These are phyloP conservation scores for Macroventuria anomochaeta DNA, from an alignment of 2,329 filamentous ascomycete genomes.

Conservation along the genomic window DNA sequence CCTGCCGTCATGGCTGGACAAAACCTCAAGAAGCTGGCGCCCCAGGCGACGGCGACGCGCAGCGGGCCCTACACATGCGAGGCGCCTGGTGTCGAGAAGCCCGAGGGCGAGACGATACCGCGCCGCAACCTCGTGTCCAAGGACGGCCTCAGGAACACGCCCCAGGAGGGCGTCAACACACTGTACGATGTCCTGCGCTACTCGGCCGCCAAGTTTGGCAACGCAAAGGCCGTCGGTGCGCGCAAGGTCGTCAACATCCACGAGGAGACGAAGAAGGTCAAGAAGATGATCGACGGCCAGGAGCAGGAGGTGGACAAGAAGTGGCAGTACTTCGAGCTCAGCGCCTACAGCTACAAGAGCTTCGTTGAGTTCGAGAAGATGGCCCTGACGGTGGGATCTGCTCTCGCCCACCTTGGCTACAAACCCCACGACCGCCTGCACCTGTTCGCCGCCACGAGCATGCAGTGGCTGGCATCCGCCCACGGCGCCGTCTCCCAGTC, in stretches of 20 bases:
- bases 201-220: constrained; percentile 64
- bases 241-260: constrained; percentile 79
- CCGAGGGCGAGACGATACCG: constrained; percentile 83
- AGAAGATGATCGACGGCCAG: constrained; percentile 85
- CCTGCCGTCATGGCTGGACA: constrained; percentile 39
- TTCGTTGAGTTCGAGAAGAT: constrained; percentile 80
- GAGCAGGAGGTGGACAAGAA: constrained; percentile 84
- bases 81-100: constrained; percentile 69
- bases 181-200: constrained; percentile 79
- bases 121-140: constrained; percentile 75
- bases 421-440: constrained; percentile 72
- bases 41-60: constrained; percentile 60
- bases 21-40: constrained; percentile 57
- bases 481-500: constrained; percentile 83
- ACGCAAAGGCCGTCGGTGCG: constrained; percentile 64
- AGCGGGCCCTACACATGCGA: constrained; percentile 79
- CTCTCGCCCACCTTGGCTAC: constrained; percentile 76
- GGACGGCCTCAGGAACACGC: constrained; percentile 70
- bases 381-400: constrained; percentile 72
- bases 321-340: constrained; percentile 89
- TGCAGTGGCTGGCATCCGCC: constrained; percentile 83
- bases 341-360: constrained; percentile 75
- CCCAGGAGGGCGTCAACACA: constrained; percentile 73
- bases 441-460: constrained; percentile 80
- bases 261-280: constrained; percentile 84